A percentile compares a stretch with the other conserved stretches of the same genome.
These are phyloP conservation scores for Rhododendron henanense DNA, from an alignment of 148 eudicot species.

Conservation along the genomic window DNA sequence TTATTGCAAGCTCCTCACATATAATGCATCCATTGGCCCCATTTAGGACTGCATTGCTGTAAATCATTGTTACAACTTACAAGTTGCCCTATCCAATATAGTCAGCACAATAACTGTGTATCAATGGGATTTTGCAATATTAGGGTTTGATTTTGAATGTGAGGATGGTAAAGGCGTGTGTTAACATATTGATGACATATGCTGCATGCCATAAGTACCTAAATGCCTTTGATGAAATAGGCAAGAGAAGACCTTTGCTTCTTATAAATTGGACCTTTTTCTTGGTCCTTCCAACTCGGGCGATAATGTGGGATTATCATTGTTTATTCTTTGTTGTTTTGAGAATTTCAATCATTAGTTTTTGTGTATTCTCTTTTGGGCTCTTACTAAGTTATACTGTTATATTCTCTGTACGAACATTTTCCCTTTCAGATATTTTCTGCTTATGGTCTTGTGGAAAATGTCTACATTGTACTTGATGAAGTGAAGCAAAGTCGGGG, in stretches of 20 bases:
- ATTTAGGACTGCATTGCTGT: not conserved
- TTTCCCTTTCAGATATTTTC: constrained; percentile 61
- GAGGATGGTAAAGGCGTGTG: not conserved
- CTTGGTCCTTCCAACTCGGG: not conserved
- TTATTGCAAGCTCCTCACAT: not conserved
- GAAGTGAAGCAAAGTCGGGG: constrained; percentile 70
- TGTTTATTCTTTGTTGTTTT: not conserved
- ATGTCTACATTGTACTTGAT: constrained; percentile 62
- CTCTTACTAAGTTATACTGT: not conserved
- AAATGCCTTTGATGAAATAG: not conserved
- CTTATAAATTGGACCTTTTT: not conserved
- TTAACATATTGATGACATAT: not conserved
- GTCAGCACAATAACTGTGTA: not conserved
- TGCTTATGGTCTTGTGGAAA: constrained; percentile 66
- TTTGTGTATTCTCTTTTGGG: not conserved
- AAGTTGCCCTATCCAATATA: not conserved
- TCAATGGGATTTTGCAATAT: not conserved
- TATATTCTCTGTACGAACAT: not conserved
- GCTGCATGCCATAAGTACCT: not conserved
- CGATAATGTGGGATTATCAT: not conserved
- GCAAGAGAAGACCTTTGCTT: not conserved
- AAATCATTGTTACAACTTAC: not conserved
- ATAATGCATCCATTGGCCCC: not conserved
- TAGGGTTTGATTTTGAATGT: not conserved
- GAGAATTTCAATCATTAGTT: not conserved